Percentiles rank a stretch among this genome's conserved stretches.
Conservation (phyloP, 371 early-diverging fungal genomes). For the Rhizomucor miehei region DNA sequence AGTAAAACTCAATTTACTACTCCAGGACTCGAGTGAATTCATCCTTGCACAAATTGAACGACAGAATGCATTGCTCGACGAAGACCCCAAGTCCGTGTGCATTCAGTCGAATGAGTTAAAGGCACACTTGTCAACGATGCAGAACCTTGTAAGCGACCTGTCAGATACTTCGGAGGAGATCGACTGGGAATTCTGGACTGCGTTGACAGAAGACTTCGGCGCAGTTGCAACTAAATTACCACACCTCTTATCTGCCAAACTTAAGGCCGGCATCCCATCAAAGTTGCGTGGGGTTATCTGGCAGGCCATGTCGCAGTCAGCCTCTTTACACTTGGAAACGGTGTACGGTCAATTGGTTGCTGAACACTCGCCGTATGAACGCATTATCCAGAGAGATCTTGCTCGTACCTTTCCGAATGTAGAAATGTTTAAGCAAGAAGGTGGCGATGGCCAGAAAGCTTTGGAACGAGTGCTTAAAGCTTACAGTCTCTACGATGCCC, state of each 20-base stretch:
- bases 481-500: constrained; percentile 86
- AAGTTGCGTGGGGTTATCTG: constrained; percentile 89
- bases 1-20: neutral
- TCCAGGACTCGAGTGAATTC: constrained; percentile 50
- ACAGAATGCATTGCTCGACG: constrained; percentile 54
- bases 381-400: constrained; percentile 87
- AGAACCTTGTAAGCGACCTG: constrained; percentile 32
- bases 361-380: constrained; percentile 81
- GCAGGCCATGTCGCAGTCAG: constrained; percentile 87
- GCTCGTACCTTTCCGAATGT: constrained; percentile 90
- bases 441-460: constrained; percentile 82
- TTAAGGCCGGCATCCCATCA: constrained; percentile 82
- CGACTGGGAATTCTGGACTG: constrained; percentile 95
- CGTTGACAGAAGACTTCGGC: constrained; percentile 81
- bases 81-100: constrained; percentile 56
- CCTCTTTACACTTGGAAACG: constrained; percentile 73
- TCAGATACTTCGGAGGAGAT: constrained; percentile 36
- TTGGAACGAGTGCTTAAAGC: constrained; percentile 86
- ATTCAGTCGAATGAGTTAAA: constrained; percentile 53
- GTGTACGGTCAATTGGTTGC: constrained; percentile 80
- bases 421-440: constrained; percentile 80
- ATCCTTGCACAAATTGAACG: constrained; percentile 54
- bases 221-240: constrained; percentile 58
- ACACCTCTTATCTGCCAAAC: constrained; percentile 63
- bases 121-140: constrained; percentile 51